Base-by-base conservation (phyloP, 148 eudicot genomes). In the Fagopyrum tataricum region DNA sequence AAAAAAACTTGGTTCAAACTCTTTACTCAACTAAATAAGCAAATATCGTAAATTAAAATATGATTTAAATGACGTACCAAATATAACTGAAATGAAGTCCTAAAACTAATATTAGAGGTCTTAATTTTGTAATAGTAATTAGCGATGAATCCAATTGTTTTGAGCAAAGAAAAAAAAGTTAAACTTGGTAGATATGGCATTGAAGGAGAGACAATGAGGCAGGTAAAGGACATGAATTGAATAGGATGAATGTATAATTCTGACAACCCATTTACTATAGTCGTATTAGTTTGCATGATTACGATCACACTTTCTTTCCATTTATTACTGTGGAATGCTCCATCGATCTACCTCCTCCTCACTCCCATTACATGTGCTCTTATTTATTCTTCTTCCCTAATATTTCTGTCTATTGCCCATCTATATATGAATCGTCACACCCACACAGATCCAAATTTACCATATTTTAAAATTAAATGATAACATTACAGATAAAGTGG, bases 321-420 rank as follows among this genome's bases (percentile, higher is more conserved):
- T n/a, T 52, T 52, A 52, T 21, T 52, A 18, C 58, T 52, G 21
- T n/a, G 21, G 23, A 7, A 2, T 20, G 24, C 7, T 21, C 7
- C 2, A 3, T 13, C 9, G 49, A 46, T 46, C 49, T 46, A 46
- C 14, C 64, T 58, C 24, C 55, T 58, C 4, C 66, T 14, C 26
- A 59, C 66, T 23, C 66, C 66, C 66, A 59, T 2, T 59, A 39
- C 66, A 59, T 59, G 66, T 59, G 66, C 39, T 59, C 40, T 9
- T 24, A 59, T 59, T 59, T 59, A 59, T 59, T 59, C 4, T 52
- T 52, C 21, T 5, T 52, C 58, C 58, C 21, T 52, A n/a, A 17
- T 0, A 52, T 17, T 17, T 52, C 21, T 48, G 18, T 48, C 4
- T 14, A 48, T 48, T 48, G 53, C 53, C 15, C 58, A 52, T 5